phyloP scores from a whole-genome alignment of 73 alveolate genomes.

The Blepharisma japonicum region DNA sequence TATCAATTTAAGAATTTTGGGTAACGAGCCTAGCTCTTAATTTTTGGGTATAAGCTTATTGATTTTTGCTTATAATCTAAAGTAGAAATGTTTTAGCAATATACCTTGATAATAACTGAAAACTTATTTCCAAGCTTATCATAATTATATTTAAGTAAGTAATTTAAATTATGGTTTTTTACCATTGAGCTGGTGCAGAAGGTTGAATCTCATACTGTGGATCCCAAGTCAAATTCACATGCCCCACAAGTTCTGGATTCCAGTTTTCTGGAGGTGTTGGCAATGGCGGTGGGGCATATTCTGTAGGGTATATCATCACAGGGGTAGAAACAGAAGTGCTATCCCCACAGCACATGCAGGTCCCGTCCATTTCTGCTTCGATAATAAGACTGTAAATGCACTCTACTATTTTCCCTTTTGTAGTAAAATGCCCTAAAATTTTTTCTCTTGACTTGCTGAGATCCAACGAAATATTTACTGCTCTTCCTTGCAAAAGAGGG shows the following conservation, averaged over 20 bases:
- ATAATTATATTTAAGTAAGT: no score
- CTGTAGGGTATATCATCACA: background rate
- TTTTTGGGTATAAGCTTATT: no score
- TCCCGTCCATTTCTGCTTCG: conserved; percentile 24
- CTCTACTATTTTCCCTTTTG: conserved; percentile 6
- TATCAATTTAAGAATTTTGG: no score
- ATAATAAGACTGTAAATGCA: background rate
- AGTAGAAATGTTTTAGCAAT: no score
- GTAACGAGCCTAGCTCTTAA: no score
- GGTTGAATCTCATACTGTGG: background rate
- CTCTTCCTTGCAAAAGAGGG: background rate
- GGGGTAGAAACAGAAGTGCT: background rate
- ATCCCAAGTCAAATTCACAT: background rate
- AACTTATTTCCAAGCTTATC: no score
- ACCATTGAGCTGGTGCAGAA: background rate
- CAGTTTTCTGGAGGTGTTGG: conserved; percentile 4
- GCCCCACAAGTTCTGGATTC: conserved; percentile 1
- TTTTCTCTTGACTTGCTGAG: background rate
- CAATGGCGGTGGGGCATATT: background rate
- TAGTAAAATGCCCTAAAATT: background rate
- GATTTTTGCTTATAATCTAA: no score
- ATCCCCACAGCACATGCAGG: conserved; percentile 23
- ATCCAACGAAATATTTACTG: background rate
- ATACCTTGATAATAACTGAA: no score
- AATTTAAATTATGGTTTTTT: background rate